Evolutionary conservation across 805 yeast genomes (phyloP).

Genomic region (Kuraishia ogatae): DNA sequence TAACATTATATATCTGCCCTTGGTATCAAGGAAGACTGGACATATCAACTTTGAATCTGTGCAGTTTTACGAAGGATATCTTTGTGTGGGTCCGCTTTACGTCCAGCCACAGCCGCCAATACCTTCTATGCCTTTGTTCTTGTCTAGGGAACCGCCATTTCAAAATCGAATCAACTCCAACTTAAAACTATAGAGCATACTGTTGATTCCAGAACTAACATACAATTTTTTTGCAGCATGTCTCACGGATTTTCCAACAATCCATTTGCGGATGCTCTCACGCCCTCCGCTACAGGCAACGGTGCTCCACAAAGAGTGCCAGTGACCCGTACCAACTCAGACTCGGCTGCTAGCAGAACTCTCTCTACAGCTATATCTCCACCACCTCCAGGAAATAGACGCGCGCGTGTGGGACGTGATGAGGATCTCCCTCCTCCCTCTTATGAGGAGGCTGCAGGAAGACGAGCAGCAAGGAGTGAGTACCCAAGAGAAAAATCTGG

Average conservation of each 20-base stretch:
- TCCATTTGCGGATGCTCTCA: constrained; percentile 43
- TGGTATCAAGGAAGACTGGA: too few species aligned
- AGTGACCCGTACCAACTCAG: constrained; percentile 23
- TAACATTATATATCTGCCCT: too few species aligned
- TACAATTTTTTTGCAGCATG: background rate
- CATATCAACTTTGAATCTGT: too few species aligned
- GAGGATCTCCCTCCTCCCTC: constrained; percentile 41
- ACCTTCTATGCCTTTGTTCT: background rate
- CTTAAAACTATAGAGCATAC: background rate
- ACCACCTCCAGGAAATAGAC: background rate
- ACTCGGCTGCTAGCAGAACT: constrained; percentile 20
- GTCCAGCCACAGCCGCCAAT: background rate
- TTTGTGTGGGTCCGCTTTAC: background rate
- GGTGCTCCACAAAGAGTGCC: constrained; percentile 8
- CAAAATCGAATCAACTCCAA: background rate
- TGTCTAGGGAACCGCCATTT: background rate
- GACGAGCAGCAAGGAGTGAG: constrained; percentile 28
- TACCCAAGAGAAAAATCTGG: constrained; percentile 44
- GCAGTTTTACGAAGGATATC: too few species aligned
- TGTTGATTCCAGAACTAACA: background rate
- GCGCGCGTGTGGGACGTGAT: constrained; percentile 2
- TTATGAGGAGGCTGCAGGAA: constrained; percentile 62
- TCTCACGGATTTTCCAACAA: constrained; percentile 29
- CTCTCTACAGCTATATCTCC: constrained; percentile 9
- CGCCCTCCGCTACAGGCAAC: constrained; percentile 25